These are phyloP conservation scores for Hypomyces perniciosus DNA, from an alignment of 2,329 filamentous ascomycete species.

Conservation along the genomic window DNA sequence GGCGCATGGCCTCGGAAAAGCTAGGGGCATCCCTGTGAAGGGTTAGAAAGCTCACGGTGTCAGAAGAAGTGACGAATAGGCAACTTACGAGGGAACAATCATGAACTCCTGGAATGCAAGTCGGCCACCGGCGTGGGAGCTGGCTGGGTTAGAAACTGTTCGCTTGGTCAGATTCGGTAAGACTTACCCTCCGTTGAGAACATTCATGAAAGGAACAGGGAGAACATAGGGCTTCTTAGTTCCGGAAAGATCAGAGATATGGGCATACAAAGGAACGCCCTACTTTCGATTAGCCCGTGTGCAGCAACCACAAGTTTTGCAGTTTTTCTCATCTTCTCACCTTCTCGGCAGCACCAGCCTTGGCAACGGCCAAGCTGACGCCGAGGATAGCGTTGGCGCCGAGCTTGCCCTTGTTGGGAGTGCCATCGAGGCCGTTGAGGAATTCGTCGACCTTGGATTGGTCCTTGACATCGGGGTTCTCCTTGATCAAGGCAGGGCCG, in stretches of 20 bases:
- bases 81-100: conserved; percentile 71
- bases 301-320: background rate
- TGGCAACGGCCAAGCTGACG: conserved; percentile 77
- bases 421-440: conserved; percentile 79
- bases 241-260: conserved; percentile 79
- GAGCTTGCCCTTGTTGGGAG: conserved; percentile 79
- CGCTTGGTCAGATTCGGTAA: background rate
- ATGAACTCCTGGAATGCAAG: conserved; percentile 96
- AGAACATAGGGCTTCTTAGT: conserved; percentile 91
- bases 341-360: conserved; percentile 86
- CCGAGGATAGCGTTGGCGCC: conserved; percentile 86
- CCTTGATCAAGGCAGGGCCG: conserved; percentile 74
- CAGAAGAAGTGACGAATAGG: conserved; percentile 12
- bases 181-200: conserved; percentile 67
- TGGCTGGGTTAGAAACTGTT: conserved; percentile 21
- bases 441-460: conserved; percentile 79
- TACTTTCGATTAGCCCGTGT: conserved; percentile 21
- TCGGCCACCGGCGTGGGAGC: conserved; percentile 95
- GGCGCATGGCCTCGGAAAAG: conserved; percentile 93
- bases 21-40: conserved; percentile 64
- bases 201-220: conserved; percentile 89
- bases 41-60: conserved; percentile 9
- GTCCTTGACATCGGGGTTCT: conserved; percentile 79
- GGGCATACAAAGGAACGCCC: conserved; percentile 79
- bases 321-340: conserved; percentile 28